These are phyloP conservation scores for Lathyrus tuberosus DNA, from an alignment of 306 rosid genomes.

Conservation along the genomic window DNA sequence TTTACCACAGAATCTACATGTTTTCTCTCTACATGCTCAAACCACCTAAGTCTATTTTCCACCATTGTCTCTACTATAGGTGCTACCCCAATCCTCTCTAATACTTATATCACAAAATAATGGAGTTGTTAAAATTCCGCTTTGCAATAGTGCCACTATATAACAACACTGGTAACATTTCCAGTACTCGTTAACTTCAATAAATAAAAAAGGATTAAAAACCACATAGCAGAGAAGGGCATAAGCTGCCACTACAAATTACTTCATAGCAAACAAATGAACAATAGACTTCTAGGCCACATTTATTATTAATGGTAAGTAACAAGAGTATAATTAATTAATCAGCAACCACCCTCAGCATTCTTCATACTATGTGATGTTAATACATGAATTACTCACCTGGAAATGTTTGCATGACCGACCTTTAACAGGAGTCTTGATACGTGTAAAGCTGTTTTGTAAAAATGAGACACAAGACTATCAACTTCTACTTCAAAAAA, in stretches of 20 bases:
- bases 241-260: conserved; percentile 8
- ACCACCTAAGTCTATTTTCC: too few species aligned
- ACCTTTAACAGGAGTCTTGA: conserved; percentile 91
- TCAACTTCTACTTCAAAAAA: conserved; percentile 15
- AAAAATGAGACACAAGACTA: conserved; percentile 37
- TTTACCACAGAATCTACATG: too few species aligned
- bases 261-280: conserved; percentile 15
- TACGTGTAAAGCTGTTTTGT: conserved; percentile 67
- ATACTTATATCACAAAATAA: not conserved
- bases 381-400: conserved; percentile 51
- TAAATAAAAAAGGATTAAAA: conserved; percentile 4
- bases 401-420: conserved; percentile 84
- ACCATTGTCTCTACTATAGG: too few species aligned
- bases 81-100: too few species aligned
- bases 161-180: conserved; percentile 4
- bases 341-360: conserved; percentile 27
- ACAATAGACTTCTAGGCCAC: conserved; percentile 18
- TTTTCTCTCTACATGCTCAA: too few species aligned
- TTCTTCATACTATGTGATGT: conserved; percentile 34
- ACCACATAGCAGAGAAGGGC: conserved; percentile 32
- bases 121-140: not conserved
- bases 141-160: not conserved
- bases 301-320: conserved; percentile 15
- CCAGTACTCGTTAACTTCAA: not conserved
- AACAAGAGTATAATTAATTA: conserved; percentile 4